Conservation (phyloP, 179 eudicot genomes). For the Amaranthus tricolor region DNA sequence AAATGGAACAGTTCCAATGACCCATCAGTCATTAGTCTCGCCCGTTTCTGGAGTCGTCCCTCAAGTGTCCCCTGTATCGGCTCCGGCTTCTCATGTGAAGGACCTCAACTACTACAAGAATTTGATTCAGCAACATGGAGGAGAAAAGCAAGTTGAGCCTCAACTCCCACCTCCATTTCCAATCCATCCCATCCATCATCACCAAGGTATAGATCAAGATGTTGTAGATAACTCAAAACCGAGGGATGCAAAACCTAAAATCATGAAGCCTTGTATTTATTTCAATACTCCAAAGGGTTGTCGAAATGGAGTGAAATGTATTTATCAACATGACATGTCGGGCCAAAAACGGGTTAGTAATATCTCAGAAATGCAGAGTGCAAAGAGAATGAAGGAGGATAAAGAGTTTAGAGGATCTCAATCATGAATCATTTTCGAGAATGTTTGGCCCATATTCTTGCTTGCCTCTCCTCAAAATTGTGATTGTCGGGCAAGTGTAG, state of each 20-base stretch:
- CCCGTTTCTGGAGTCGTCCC: slow-evolving; percentile 11
- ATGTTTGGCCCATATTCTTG: background rate
- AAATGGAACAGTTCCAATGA: slow-evolving; percentile 24
- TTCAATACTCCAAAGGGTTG: slow-evolving; percentile 70
- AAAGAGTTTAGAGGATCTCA: slow-evolving; percentile 57
- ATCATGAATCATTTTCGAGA: background rate
- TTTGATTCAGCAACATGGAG: slow-evolving; percentile 81
- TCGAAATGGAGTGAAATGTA: slow-evolving; percentile 59
- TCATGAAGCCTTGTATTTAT: slow-evolving; percentile 63
- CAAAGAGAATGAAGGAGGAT: slow-evolving; percentile 76
- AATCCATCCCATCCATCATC: slow-evolving; percentile 31
- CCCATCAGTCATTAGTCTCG: slow-evolving; percentile 17
- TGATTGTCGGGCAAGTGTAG: background rate
- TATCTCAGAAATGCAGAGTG: slow-evolving; percentile 48
- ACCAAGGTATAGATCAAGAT: slow-evolving; percentile 24
- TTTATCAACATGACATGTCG: slow-evolving; percentile 50
- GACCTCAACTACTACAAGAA: slow-evolving; percentile 70
- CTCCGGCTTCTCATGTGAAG: slow-evolving; percentile 34
- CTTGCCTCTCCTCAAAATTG: background rate
- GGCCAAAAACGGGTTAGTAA: slow-evolving; percentile 36
- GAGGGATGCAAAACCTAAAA: slow-evolving; percentile 44
- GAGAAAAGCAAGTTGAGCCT: slow-evolving; percentile 41
- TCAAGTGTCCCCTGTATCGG: slow-evolving; percentile 22
- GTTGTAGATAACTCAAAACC: slow-evolving; percentile 27
- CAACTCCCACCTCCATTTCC: slow-evolving; percentile 20